Base-by-base conservation (phyloP, 148 eudicot genomes). In the Rhododendron mucronatum region DNA sequence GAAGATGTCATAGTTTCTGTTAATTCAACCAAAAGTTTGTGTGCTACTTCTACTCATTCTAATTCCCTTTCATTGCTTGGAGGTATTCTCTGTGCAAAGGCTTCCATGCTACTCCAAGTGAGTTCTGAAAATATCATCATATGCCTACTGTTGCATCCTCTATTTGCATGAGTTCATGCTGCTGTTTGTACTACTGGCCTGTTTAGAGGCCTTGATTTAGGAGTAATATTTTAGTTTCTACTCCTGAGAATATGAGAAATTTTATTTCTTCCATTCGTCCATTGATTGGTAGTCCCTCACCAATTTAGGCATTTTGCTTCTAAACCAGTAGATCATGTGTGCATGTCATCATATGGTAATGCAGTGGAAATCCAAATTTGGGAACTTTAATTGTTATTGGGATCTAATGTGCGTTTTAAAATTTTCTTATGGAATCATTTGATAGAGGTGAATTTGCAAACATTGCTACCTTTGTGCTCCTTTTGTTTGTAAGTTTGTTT, bases 41-140 rank as follows among this genome's bases (percentile, higher is more conserved):
- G 79, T 84, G 80, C 89, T 81, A 81, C 92, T 81, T 88, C 91
- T n/a, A 85, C 85, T 84, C 86, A 87, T 80, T 89, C 93, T 75
- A 92, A 77, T 87, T 84, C 94, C 20, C 87, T 94, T 78, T 84
- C 96, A 7, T 47, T 92, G 74, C 82, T 92, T 55, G 97, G 97
- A 79, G 99, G 99, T 51, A 88, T 96, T 85, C 93, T 96, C 30
- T 96, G 99, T 95, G 99, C 97, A 63, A 96, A 95, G 89, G 97
- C 99, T 83, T 96, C 99, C 35, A 96, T 96, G 99, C 92, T 96
- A 44, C 96, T 96, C 67, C 97, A 96, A 93, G 99, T 92, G 84
- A 89, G 89, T 86, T 71, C 61, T 81, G 39, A 59, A 80, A 74
- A 39, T 81, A 21, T 55, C 45, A 53, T 77, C 50, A 15, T 71